phyloP scores from a whole-genome alignment of 2,329 filamentous ascomycete genomes.

The Lachnellula willkommii region DNA sequence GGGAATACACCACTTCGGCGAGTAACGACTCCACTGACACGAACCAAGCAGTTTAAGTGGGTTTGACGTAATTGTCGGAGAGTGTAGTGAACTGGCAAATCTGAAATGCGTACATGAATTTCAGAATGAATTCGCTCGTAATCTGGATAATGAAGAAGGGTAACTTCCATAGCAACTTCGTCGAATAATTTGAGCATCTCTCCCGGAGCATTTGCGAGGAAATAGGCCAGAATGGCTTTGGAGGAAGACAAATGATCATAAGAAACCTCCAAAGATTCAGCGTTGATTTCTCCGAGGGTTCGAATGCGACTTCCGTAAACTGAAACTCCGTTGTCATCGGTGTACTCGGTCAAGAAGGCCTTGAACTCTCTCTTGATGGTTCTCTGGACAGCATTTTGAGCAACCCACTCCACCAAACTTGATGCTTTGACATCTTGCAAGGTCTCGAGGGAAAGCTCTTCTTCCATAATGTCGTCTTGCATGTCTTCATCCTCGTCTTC shows the following conservation, averaged over 20 bases:
- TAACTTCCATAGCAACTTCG: constrained; percentile 92
- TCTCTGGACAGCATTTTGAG: constrained; percentile 80
- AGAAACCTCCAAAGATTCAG: constrained; percentile 91
- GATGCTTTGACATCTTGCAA: constrained; percentile 89
- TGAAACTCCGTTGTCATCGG: constrained; percentile 79
- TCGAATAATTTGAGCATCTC: constrained; percentile 96
- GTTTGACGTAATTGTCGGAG: constrained; percentile 90
- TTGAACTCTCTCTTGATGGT: constrained; percentile 97
- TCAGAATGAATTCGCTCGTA: constrained; percentile 97
- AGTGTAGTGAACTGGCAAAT: constrained; percentile 91
- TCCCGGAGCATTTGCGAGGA: constrained; percentile 90
- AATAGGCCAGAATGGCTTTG: constrained; percentile 92
- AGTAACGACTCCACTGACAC: constrained; percentile 92
- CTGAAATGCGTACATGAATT: constrained; percentile 94
- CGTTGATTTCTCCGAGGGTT: constrained; percentile 94
- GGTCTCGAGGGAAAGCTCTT: constrained; percentile 87
- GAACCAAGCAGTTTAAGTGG: constrained; percentile 91
- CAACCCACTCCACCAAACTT: constrained; percentile 92
- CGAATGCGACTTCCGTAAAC: constrained; percentile 93
- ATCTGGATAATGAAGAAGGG: constrained; percentile 91
- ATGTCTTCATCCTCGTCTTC: constrained; percentile 91
- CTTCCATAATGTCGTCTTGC: constrained; percentile 90
- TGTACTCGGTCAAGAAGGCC: constrained; percentile 93
- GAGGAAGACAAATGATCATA: constrained; percentile 86
- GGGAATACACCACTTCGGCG: constrained; percentile 92